A percentile compares a stretch with the other conserved stretches of the same genome.
Conservation (phyloP, 1,284 basidiomycete genomes). For the Marasmius tenuissimus region DNA sequence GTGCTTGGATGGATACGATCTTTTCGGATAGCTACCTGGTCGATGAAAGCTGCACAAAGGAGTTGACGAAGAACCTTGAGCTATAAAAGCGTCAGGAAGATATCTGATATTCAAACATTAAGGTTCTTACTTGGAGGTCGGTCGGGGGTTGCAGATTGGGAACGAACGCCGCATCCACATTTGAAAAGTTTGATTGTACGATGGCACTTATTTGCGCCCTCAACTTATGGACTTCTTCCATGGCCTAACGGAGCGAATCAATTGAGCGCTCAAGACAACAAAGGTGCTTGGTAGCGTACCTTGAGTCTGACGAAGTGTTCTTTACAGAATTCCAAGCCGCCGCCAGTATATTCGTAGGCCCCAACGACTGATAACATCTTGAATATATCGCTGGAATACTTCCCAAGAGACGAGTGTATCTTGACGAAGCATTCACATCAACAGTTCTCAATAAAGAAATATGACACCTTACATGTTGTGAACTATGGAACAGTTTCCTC, state of each 20-base stretch:
- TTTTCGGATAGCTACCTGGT: constrained; percentile 93
- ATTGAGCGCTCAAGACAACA: background rate
- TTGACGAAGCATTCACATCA: constrained; percentile 28
- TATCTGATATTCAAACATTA: background rate
- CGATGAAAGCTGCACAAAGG: constrained; percentile 89
- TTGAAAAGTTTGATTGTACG: constrained; percentile 70
- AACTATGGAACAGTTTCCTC: constrained; percentile 77
- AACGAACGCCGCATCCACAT: constrained; percentile 56
- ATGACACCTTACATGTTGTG: constrained; percentile 61
- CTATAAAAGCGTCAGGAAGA: constrained; percentile 37
- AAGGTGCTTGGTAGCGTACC: constrained; percentile 41
- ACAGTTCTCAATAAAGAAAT: background rate
- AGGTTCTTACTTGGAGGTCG: constrained; percentile 61
- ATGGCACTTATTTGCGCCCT: constrained; percentile 87
- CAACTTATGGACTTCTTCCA: constrained; percentile 99
- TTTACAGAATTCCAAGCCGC: constrained; percentile 78
- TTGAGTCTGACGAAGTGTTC: constrained; percentile 93
- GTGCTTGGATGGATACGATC: constrained; percentile 69
- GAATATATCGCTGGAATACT: constrained; percentile 87
- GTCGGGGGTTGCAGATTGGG: constrained; percentile 71
- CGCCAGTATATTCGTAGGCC: constrained; percentile 92
- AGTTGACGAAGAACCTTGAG: constrained; percentile 92
- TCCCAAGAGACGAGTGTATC: constrained; percentile 81
- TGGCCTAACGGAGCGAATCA: constrained; percentile 58
- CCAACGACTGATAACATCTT: constrained; percentile 90